These are phyloP conservation scores for Kwoniella botswanensis DNA, from an alignment of 768 basidiomycete species.

Conservation along the genomic window DNA sequence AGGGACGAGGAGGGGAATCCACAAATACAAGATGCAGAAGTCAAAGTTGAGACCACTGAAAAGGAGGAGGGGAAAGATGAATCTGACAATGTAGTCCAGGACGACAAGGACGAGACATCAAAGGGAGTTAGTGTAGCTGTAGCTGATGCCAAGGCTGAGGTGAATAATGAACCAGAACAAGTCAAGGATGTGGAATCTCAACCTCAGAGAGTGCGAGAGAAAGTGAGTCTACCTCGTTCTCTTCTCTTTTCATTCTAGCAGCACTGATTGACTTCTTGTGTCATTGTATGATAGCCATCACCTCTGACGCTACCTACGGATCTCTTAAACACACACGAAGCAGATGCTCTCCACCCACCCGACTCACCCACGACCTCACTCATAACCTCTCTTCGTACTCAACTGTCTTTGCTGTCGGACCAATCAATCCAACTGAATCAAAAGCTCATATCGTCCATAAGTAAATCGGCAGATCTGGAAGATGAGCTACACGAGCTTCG, in stretches of 20 bases:
- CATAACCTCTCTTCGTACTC: slow-evolving; percentile 75
- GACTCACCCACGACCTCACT: slow-evolving; percentile 70
- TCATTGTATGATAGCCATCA: slow-evolving; percentile 16
- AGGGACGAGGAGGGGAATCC: neutral
- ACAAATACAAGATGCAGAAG: neutral
- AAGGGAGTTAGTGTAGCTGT: neutral
- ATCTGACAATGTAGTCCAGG: neutral
- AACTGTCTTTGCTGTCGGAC: slow-evolving; percentile 83
- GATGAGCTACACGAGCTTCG: slow-evolving; percentile 74
- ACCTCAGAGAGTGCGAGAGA: neutral
- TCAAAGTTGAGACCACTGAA: neutral
- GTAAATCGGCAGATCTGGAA: slow-evolving; percentile 88
- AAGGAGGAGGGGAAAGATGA: neutral
- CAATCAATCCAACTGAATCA: slow-evolving; percentile 89
- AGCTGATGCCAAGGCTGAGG: neutral
- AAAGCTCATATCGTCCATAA: slow-evolving; percentile 91
- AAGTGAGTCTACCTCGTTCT: slow-evolving; percentile 4
- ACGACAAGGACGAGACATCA: neutral
- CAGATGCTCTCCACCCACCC: slow-evolving; percentile 64
- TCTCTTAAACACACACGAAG: slow-evolving; percentile 36
- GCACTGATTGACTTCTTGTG: neutral
- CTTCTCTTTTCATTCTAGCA: neutral
- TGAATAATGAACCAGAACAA: neutral
- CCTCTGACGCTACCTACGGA: slow-evolving; percentile 15
- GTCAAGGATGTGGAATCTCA: neutral